Conservation (phyloP, 768 basidiomycete species). For the Kwoniella heveanensis region DNA sequence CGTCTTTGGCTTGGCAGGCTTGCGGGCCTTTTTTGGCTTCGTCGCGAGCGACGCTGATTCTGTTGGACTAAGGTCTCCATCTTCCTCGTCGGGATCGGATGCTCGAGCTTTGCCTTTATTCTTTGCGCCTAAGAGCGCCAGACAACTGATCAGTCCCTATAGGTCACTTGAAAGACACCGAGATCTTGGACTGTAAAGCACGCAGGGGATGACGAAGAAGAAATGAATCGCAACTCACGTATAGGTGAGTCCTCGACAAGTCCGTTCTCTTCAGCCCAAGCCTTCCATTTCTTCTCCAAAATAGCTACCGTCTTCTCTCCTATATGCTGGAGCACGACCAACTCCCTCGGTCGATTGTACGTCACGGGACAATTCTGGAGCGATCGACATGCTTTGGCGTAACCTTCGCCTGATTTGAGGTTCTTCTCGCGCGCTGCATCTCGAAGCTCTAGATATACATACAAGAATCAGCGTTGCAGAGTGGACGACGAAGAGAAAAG, state of each 20-base stretch:
- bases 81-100: conserved; percentile 13
- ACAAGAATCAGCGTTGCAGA: too few relatives aligned
- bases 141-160: too few relatives aligned
- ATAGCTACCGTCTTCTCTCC: conserved; percentile 46
- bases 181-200: too few relatives aligned
- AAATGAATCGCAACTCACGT: conserved; percentile 33
- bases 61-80: neutral
- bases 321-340: conserved; percentile 43
- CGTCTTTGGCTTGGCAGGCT: conserved; percentile 30
- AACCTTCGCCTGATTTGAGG: conserved; percentile 44
- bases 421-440: conserved; percentile 42
- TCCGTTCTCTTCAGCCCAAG: conserved; percentile 42
- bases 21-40: conserved; percentile 26
- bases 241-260: conserved; percentile 31
- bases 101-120: conserved; percentile 29
- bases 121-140: conserved; percentile 7
- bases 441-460: conserved; percentile 35
- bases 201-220: neutral
- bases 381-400: conserved; percentile 45
- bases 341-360: conserved; percentile 44
- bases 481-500: too few relatives aligned
- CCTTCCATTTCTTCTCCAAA: conserved; percentile 44
- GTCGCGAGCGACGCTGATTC: conserved; percentile 9
- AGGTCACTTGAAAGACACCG: too few relatives aligned
- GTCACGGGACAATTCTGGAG: conserved; percentile 46